phyloP scores from a whole-genome alignment of 495 filamentous ascomycete genomes.

The Daldinia caldariorum region DNA sequence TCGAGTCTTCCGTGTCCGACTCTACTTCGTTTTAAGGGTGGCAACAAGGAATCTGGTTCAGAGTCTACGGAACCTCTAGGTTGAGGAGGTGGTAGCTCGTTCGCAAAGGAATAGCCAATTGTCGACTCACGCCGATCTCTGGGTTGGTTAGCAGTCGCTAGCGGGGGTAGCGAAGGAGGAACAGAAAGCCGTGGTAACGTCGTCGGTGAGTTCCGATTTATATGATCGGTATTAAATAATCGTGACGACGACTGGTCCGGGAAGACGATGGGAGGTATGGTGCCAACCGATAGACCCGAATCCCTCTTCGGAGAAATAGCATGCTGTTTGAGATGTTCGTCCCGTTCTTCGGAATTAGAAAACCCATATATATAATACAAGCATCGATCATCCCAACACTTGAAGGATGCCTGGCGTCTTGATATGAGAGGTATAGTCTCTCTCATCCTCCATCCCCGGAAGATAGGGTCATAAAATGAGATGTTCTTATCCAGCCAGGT shows the following conservation, averaged over 20 bases:
- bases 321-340: constrained; percentile 59
- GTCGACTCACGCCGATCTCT: constrained; percentile 58
- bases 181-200: constrained; percentile 54
- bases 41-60: constrained; percentile 60
- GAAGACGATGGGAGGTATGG: constrained; percentile 51
- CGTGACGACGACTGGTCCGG: constrained; percentile 50
- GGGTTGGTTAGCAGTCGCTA: constrained; percentile 50
- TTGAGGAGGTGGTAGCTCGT: constrained; percentile 51
- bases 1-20: constrained; percentile 59
- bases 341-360: constrained; percentile 55
- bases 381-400: constrained; percentile 62
- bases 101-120: constrained; percentile 54
- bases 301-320: constrained; percentile 53
- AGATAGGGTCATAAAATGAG: constrained; percentile 56
- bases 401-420: constrained; percentile 55
- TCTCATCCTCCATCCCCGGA: constrained; percentile 53
- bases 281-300: constrained; percentile 55
- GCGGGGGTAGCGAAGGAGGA: constrained; percentile 51
- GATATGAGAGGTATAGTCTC: constrained; percentile 54
- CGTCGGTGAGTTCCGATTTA: constrained; percentile 40
- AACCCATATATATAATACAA: constrained; percentile 64
- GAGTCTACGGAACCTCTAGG: constrained; percentile 57
- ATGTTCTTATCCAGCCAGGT: constrained; percentile 59
- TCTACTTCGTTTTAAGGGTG: constrained; percentile 59
- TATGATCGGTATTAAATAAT: constrained; percentile 44